These are phyloP conservation scores for Jaenimonas drosophilae DNA, from an alignment of 208 protist species.

Conservation along the genomic window DNA sequence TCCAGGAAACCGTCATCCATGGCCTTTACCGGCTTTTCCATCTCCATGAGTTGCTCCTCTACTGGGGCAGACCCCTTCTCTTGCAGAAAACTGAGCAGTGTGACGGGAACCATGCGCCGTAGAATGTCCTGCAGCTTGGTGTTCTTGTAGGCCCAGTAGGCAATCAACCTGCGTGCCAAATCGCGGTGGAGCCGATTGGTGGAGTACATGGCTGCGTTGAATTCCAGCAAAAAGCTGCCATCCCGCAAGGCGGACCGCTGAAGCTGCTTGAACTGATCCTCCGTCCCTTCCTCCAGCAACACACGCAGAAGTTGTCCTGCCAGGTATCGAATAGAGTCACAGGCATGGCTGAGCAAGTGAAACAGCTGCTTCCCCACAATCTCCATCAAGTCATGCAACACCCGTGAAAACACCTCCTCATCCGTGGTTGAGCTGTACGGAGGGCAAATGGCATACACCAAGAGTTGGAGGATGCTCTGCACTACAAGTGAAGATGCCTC, in stretches of 20 bases:
- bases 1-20: slow-evolving; percentile 54
- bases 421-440: slow-evolving; percentile 87
- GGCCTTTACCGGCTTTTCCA: slow-evolving; percentile 30
- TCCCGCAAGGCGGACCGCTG: slow-evolving; percentile 76
- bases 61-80: slow-evolving; percentile 37
- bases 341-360: slow-evolving; percentile 63
- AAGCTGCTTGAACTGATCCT: slow-evolving; percentile 71
- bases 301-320: slow-evolving; percentile 86
- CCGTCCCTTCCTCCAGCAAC: slow-evolving; percentile 86
- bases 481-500: slow-evolving; percentile 81
- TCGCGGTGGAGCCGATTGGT: slow-evolving; percentile 59
- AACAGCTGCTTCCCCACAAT: slow-evolving; percentile 68
- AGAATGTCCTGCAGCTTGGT: slow-evolving; percentile 72
- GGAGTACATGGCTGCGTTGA: slow-evolving; percentile 73
- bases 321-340: slow-evolving; percentile 66
- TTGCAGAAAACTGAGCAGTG: slow-evolving; percentile 80
- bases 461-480: slow-evolving; percentile 75
- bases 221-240: slow-evolving; percentile 81
- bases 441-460: slow-evolving; percentile 85
- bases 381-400: slow-evolving; percentile 60
- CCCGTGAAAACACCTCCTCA: slow-evolving; percentile 37
- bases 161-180: slow-evolving; percentile 72
- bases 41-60: slow-evolving; percentile 34
- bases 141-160: slow-evolving; percentile 82
- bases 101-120: slow-evolving; percentile 77